Evolutionary conservation across 2,329 filamentous ascomycete species (phyloP), one percentile per base, ranked within the genome.

Genomic region (Pyricularia pennisetigena): DNA sequence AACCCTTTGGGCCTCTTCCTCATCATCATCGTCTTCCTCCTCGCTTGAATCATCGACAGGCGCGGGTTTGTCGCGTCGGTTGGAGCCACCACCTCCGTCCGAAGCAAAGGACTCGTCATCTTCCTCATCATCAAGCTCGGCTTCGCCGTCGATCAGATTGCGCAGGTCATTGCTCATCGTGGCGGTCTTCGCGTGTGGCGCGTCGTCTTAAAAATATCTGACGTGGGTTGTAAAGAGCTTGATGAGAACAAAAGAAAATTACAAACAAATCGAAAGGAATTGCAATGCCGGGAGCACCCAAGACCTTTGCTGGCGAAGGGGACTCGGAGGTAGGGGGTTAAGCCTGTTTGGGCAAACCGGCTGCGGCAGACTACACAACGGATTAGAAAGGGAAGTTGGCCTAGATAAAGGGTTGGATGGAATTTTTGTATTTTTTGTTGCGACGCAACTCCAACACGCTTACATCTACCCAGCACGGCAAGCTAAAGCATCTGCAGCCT

Each of bases 21-120:
- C 91, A 72, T 97, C 93, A 69, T 97, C 93, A 69, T 96, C 92
- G 41, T 97, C 92, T 71, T 96, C 93, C 75, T 97, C 93, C 73
- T 97, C 93, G 74, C 92, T 96, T 0, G 92, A 97, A 78, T 97
- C 93, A 74, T 94, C 90, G 68, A 92, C 79, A 65, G 82, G 80
- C 49, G 78, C 80, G 64, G 80, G 78, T 41, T 54, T 59, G 23
- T 65, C 35, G n/a, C 66, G 66, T 54, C 68, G 72, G 1, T 75
- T 74, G n/a, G 74, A 64, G 78, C 73, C 7, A 49, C 90, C 85
- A 67, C 88, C 90, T 29, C 94, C 92, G 73, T 93, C 90, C 24
- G 59, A 62, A 28, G 59, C 59, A 70, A 90, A 90, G 10, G 90
- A 92, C 74, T 91, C 92, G 70, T 96, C 93, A 67, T 94, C 91